A percentile compares a stretch with the other conserved stretches of the same genome.
These are phyloP conservation scores for Rhododendron vialii DNA, from an alignment of 148 eudicot species.

Conservation along the genomic window DNA sequence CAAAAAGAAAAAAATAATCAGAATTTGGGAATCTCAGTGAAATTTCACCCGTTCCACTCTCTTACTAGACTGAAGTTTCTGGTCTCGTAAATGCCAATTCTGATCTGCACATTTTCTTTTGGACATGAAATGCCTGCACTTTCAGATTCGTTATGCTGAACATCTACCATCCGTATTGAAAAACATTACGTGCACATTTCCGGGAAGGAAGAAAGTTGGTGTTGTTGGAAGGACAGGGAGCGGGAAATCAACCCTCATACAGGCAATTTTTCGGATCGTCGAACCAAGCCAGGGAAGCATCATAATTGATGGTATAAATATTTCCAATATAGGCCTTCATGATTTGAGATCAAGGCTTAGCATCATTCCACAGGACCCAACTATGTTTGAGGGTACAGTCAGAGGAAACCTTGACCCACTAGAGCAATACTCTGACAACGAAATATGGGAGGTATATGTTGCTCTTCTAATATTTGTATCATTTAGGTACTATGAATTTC, in stretches of 20 bases:
- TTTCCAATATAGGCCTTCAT: constrained; percentile 80
- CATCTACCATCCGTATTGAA: constrained; percentile 90
- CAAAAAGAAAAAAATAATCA: too few relatives aligned
- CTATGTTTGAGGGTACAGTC: constrained; percentile 95
- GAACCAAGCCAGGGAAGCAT: constrained; percentile 80
- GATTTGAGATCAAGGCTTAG: constrained; percentile 91
- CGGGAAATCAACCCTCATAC: constrained; percentile 95
- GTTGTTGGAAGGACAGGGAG: constrained; percentile 98
- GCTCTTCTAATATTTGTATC: not conserved
- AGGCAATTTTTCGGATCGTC: constrained; percentile 80
- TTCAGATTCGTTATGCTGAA: constrained; percentile 90
- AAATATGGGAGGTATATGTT: constrained; percentile 79
- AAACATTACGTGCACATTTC: constrained; percentile 84
- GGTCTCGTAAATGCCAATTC: not conserved
- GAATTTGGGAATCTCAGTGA: not conserved
- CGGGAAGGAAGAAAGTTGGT: constrained; percentile 85
- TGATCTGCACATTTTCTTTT: not conserved
- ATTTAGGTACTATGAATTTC: not conserved
- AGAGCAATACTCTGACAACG: constrained; percentile 56
- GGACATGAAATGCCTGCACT: not conserved
- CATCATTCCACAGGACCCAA: constrained; percentile 96
- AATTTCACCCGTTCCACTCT: not conserved
- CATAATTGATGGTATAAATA: constrained; percentile 73
- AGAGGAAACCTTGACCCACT: constrained; percentile 92
- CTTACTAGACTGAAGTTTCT: too few relatives aligned